phyloP scores from a whole-genome alignment of 2,329 filamentous ascomycete species.

The Fusarium verrucosum region DNA sequence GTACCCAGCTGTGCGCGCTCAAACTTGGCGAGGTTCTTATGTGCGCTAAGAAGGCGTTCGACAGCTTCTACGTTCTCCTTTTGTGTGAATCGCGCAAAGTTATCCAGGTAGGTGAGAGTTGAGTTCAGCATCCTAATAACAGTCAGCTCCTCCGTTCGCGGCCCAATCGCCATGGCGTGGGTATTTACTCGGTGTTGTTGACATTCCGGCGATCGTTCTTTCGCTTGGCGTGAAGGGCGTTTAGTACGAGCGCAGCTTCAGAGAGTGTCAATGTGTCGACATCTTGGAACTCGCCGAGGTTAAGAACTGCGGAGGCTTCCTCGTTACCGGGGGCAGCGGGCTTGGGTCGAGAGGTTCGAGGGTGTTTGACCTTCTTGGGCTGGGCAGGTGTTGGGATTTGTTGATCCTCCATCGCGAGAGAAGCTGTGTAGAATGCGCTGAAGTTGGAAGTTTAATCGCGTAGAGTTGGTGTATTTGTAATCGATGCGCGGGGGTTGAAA shows the following conservation, averaged over 20 bases:
- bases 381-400: conserved; percentile 12
- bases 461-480: background rate
- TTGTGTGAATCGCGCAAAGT: conserved; percentile 95
- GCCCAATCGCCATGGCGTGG: background rate
- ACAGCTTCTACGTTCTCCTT: conserved; percentile 96
- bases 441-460: background rate
- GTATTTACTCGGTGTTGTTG: conserved; percentile 79
- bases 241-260: conserved; percentile 91
- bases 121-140: conserved; percentile 76
- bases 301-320: conserved; percentile 82
- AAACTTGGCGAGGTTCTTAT: conserved; percentile 85
- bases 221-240: conserved; percentile 84
- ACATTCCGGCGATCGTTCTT: conserved; percentile 82
- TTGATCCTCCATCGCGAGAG: conserved; percentile 25
- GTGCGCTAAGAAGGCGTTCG: conserved; percentile 82
- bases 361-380: conserved; percentile 36
- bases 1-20: conserved; percentile 91
- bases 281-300: conserved; percentile 91
- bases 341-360: conserved; percentile 70
- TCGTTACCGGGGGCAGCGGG: conserved; percentile 80
- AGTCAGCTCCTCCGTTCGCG: conserved; percentile 12
- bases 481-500: background rate
- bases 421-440: conserved; percentile 3
- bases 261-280: conserved; percentile 92
- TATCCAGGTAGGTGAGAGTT: conserved; percentile 90